Base-by-base conservation (phyloP, 768 basidiomycete species). In the Amanita muscaria region DNA sequence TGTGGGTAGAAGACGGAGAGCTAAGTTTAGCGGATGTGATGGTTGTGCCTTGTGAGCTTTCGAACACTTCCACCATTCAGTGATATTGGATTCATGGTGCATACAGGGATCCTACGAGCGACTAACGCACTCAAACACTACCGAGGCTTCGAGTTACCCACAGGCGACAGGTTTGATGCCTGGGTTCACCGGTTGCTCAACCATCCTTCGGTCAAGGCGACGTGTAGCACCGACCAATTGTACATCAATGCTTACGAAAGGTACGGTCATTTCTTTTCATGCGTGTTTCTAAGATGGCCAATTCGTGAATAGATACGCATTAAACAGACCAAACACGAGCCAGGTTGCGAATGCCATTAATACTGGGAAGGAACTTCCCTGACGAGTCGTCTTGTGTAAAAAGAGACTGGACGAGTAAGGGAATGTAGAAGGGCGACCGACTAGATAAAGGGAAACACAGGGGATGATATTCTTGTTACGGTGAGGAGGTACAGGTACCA, bases 271-370 rank as follows among this genome's bases (percentile, higher is more conserved):
- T n/a, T n/a, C n/a, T n/a, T n/a, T n/a, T n/a, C n/a, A n/a, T n/a
- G n/a, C n/a, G n/a, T n/a, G n/a, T n/a, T n/a, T n/a, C n/a, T n/a
- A n/a, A n/a, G n/a, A n/a, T n/a, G n/a, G n/a, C n/a, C n/a, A n/a
- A n/a, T n/a, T n/a, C n/a, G n/a, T n/a, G n/a, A n/a, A n/a, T 48
- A 87, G 84, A 55, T 87, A 86, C 53, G 83, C 84, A 0, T 80
- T 76, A 55, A 88, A 88, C 54, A 68, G 83, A 23, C 81, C 84
- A 3, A 81, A 85, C 55, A 85, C 83, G 3, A 84, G 83, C 52
- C 79, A 80, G 53, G 80, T 84, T 9, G 83, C 83, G 4, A 77
- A 76, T 50, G 84, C 84, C 3, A 86, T 86, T 52, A 87, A 87
- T 48, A 59, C 74, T 5, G 83, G 83, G 16, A 69, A 66, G 40